phyloP scores from a whole-genome alignment of 768 basidiomycete species.

The Lactarius sanguifluus region DNA sequence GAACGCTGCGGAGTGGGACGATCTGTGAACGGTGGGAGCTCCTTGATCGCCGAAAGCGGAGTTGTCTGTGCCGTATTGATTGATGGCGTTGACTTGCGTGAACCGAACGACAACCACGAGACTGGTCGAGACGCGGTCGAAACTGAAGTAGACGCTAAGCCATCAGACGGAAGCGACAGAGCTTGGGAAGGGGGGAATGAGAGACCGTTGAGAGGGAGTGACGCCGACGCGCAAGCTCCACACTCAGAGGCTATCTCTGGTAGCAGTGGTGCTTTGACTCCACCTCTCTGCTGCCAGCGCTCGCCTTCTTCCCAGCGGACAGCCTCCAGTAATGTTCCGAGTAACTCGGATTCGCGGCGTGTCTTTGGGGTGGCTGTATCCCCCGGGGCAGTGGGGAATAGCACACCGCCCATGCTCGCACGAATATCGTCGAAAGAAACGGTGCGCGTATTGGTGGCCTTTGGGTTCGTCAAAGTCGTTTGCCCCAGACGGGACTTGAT shows the following conservation, averaged over 20 bases:
- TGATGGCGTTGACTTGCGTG: slow-evolving; percentile 24
- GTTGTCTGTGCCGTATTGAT: slow-evolving; percentile 13
- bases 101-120: slow-evolving; percentile 28
- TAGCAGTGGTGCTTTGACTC: slow-evolving; percentile 11
- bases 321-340: slow-evolving; percentile 16
- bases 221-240: slow-evolving; percentile 22
- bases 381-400: slow-evolving; percentile 20
- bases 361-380: slow-evolving; percentile 15
- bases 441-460: slow-evolving; percentile 15
- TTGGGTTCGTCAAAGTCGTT: slow-evolving; percentile 9
- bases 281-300: slow-evolving; percentile 14
- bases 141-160: slow-evolving; percentile 4
- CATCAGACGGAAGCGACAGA: slow-evolving; percentile 3
- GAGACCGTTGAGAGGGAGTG: slow-evolving; percentile 13
- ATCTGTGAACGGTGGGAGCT: background rate
- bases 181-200: slow-evolving; percentile 4
- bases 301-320: slow-evolving; percentile 24
- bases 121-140: slow-evolving; percentile 22
- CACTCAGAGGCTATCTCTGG: slow-evolving; percentile 21
- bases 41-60: background rate
- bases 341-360: slow-evolving; percentile 23
- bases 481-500: slow-evolving; percentile 14
- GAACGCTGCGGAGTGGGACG: slow-evolving; percentile 15
- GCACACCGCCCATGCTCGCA: slow-evolving; percentile 23
- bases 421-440: slow-evolving; percentile 29